Percentiles rank a stretch among this genome's conserved stretches.
phyloP scores from a whole-genome alignment of 805 yeast species.

The Teunomyces barrocoloradensis region DNA sequence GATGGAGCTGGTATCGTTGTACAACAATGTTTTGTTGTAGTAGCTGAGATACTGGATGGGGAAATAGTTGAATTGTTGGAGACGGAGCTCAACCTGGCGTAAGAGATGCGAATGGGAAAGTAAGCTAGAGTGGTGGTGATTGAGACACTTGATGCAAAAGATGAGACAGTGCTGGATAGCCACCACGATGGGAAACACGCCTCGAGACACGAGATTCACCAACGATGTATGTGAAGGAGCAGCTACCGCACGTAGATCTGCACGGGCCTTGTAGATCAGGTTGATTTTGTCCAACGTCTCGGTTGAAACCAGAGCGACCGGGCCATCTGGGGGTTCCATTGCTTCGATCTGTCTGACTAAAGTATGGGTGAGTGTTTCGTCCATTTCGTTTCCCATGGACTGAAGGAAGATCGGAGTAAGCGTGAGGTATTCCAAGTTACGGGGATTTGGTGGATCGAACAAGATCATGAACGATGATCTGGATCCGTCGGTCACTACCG shows the following conservation, averaged over 20 bases:
- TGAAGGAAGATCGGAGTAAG: conserved; percentile 69
- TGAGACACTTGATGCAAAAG: conserved; percentile 22
- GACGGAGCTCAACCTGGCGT: conserved; percentile 74
- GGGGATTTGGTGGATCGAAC: conserved; percentile 72
- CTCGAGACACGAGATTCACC: conserved; percentile 4
- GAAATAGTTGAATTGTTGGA: conserved; percentile 71
- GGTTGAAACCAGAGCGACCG: conserved; percentile 14
- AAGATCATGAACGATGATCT: conserved; percentile 21
- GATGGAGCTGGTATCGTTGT: conserved; percentile 28
- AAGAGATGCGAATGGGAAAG: conserved; percentile 56
- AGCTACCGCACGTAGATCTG: conserved; percentile 1
- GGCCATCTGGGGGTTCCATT: conserved; percentile 6
- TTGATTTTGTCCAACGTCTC: conserved; percentile 33
- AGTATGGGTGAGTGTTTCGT: conserved; percentile 7
- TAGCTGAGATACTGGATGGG: conserved; percentile 74
- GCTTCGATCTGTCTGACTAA: conserved; percentile 23
- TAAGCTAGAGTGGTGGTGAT: conserved; percentile 27
- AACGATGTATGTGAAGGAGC: neutral
- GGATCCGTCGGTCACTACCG: conserved; percentile 1
- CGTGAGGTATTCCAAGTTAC: conserved; percentile 73
- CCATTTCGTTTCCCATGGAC: conserved; percentile 29
- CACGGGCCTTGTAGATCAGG: conserved; percentile 21
- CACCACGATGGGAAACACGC: conserved; percentile 12
- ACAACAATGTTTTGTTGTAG: conserved; percentile 33
- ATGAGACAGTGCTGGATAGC: conserved; percentile 17